Conservation (phyloP, 768 basidiomycete species). For the Calocera cornea region DNA sequence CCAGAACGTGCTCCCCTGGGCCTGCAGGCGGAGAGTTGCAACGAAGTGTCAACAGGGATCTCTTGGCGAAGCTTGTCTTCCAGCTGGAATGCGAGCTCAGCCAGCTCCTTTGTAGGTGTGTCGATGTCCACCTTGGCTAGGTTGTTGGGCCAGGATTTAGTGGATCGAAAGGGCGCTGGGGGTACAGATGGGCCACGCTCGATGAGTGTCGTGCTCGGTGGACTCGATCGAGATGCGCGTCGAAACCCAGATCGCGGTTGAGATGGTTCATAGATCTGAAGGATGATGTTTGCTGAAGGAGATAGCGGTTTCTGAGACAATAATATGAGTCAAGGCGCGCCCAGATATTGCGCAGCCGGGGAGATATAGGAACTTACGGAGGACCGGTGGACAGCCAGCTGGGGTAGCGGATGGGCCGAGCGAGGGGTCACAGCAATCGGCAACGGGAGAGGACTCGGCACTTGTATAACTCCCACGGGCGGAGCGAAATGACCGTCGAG, state of each 20-base stretch:
- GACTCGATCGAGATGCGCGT: not conserved
- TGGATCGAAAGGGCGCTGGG: not conserved
- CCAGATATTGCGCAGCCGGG: not conserved
- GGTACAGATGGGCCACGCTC: not conserved
- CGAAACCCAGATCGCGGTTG: not conserved
- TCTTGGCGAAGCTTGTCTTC: not conserved
- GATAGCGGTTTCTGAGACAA: not conserved
- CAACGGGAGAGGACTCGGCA: not conserved
- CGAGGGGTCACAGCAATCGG: not conserved
- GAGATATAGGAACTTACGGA: not conserved
- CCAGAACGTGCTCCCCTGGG: not conserved
- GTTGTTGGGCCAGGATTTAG: not conserved
- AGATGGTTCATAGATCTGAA: not conserved
- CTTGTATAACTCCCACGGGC: not conserved
- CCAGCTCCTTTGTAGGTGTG: constrained; percentile 1
- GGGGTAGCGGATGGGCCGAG: not conserved
- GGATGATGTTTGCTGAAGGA: not conserved
- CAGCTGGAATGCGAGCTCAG: not conserved
- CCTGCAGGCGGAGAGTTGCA: not conserved
- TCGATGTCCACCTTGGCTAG: constrained; percentile 3
- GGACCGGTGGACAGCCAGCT: constrained; percentile 5
- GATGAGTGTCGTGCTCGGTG: not conserved
- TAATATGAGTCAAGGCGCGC: not conserved
- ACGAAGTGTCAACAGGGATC: not conserved
- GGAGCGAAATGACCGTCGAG: not conserved